These are phyloP conservation scores for Termitomyces sp. DNA, from an alignment of 768 basidiomycete genomes.

Conservation along the genomic window DNA sequence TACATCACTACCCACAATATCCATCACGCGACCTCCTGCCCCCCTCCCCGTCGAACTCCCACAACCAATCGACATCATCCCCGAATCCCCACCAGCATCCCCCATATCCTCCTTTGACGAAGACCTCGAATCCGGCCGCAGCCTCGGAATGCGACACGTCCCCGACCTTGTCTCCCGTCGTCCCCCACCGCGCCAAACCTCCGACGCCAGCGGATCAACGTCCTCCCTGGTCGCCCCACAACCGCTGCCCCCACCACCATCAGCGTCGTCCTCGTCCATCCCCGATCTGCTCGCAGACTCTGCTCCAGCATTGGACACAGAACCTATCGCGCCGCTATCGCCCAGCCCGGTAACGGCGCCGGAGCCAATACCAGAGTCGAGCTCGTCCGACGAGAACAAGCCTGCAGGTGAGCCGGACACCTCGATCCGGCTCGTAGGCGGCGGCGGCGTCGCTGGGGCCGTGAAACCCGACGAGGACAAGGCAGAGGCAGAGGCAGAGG, in stretches of 20 bases:
- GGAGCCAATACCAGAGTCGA: conserved; percentile 2
- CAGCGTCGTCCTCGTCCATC: conserved; percentile 17
- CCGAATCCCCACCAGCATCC: conserved; percentile 42
- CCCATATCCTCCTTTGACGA: conserved; percentile 37
- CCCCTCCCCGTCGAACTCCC: conserved; percentile 70
- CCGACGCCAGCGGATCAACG: neutral
- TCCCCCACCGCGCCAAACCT: conserved; percentile 5
- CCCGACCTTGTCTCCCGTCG: conserved; percentile 17
- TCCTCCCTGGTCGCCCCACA: neutral
- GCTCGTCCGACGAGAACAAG: neutral
- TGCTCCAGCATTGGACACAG: conserved; percentile 28
- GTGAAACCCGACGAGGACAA: conserved; percentile 24
- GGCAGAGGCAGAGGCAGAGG: conserved; percentile 17
- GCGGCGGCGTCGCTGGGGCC: conserved; percentile 40
- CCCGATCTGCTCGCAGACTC: conserved; percentile 49
- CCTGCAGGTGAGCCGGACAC: conserved; percentile 24
- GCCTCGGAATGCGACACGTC: conserved; percentile 33
- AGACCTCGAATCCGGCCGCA: conserved; percentile 47
- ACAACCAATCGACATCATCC: conserved; percentile 52
- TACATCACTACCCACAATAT: conserved; percentile 43
- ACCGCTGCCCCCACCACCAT: conserved; percentile 2
- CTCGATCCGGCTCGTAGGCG: conserved; percentile 58
- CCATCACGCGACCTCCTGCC: conserved; percentile 65
- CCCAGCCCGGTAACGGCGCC: conserved; percentile 5
- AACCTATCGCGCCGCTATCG: conserved; percentile 31